phyloP scores from a whole-genome alignment of 345 rosid genomes.

The Angophora floribunda region DNA sequence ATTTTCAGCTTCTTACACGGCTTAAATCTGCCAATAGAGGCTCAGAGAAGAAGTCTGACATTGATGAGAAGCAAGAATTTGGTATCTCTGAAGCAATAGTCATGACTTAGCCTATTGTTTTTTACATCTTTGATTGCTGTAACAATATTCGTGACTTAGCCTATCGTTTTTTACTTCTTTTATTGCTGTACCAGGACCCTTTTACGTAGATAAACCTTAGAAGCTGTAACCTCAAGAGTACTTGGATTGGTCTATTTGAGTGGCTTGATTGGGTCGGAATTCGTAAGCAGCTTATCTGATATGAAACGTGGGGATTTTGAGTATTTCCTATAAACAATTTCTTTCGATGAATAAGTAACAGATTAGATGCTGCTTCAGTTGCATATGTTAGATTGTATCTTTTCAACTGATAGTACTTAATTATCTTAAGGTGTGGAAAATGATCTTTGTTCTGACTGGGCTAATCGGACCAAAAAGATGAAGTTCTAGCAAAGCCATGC shows the following conservation, averaged over 20 bases:
- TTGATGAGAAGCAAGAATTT: neutral
- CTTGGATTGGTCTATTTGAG: neutral
- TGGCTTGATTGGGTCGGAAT: neutral
- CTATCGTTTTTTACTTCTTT: neutral
- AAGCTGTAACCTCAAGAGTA: neutral
- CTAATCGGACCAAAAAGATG: neutral
- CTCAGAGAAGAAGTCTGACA: neutral
- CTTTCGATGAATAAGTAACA: neutral
- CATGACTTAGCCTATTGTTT: neutral
- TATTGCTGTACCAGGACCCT: neutral
- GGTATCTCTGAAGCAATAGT: neutral
- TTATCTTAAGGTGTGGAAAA: neutral
- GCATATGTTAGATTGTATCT: neutral
- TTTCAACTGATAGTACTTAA: neutral
- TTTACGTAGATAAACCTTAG: neutral
- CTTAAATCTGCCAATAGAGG: neutral
- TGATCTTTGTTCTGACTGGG: neutral
- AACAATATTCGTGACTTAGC: neutral
- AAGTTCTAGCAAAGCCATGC: neutral
- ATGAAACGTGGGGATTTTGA: neutral
- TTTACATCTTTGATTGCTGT: neutral
- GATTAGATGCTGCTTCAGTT: neutral
- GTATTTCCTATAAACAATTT: neutral
- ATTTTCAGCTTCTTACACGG: neutral
- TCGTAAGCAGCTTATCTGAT: neutral